Percentiles rank a stretch among this genome's conserved stretches.
Conservation (phyloP, 805 yeast species). For the Grigorovia humatica region DNA sequence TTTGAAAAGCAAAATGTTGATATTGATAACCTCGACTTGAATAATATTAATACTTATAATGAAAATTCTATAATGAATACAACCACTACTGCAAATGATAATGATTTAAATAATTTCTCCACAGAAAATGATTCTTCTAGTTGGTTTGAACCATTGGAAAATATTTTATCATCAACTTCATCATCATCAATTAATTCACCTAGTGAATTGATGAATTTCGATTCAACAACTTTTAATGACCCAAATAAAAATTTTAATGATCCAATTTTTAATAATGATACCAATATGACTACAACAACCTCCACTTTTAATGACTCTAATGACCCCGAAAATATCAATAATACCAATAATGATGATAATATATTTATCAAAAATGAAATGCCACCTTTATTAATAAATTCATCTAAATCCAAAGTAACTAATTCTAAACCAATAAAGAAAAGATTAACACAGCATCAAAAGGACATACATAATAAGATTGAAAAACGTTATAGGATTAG, state of each 20-base stretch:
- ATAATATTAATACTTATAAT: neutral
- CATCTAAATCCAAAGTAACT: neutral
- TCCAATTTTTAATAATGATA: neutral
- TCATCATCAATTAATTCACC: constrained; percentile 18
- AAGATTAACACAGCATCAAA: constrained; percentile 46
- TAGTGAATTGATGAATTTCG: neutral
- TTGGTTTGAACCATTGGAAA: constrained; percentile 24
- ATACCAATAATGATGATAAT: neutral
- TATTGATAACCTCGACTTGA: neutral
- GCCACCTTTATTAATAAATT: neutral
- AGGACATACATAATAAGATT: constrained; percentile 62
- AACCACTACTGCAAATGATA: neutral
- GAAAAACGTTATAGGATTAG: constrained; percentile 64
- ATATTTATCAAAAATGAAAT: neutral
- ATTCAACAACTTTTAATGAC: neutral
- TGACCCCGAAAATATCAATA: neutral
- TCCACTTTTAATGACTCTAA: neutral
- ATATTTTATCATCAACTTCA: constrained; percentile 18
- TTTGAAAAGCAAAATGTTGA: constrained; percentile 4
- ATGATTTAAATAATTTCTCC: neutral
- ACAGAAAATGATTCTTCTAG: constrained; percentile 3
- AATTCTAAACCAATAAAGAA: constrained; percentile 30
- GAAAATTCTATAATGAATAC: no score
- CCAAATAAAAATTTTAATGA: neutral
- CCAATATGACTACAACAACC: neutral